Evolutionary conservation across 768 basidiomycete genomes (phyloP), one percentile per base, ranked within the genome.

Genomic region (Kwoniella shandongensis): DNA sequence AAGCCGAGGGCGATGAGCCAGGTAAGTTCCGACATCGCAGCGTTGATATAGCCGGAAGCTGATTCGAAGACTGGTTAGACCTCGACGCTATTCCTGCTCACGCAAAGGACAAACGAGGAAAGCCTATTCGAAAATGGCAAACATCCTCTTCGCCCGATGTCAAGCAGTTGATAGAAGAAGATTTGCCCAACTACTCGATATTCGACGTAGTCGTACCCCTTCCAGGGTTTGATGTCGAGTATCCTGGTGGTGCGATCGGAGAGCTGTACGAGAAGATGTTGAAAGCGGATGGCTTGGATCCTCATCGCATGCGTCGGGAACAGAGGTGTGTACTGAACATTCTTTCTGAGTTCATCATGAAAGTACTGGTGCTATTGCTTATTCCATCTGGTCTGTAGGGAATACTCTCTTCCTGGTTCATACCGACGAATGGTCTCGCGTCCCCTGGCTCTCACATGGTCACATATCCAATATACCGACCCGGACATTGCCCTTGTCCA

Each of bases 141-240:
- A 73, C 72, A 4, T 56, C 73, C 1, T 73, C 72, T 6, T 56
- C 51, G 15, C 55, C 84, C 22, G 84, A 81, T 39, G 85, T 96
- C 54, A 91, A 88, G 77, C 84, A 85, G 2, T 77, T 99, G 51
- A 85, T 85, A 0, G 84, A 84, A 63, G 87, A 82, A 17, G 90
- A 97, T 73, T 76, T 91, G 44, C 46, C 46, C 67, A 84, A 87
- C 54, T 88, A 92, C 77, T 84, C 86, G 15, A 90, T 98, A 60
- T 90, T 91, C 69, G 94, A 99, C 76, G 88, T 98, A 54, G 84
- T 98, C 61, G 90, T 98, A 86, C 93, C 96, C n/a, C 79, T 98
- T 18, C 93, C 96, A 26, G 96, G 96, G 3, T 91, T 85, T 62
- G 90, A 94, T 69, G 90, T 98, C 18, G 87, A 87, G 30, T 97